phyloP scores from a whole-genome alignment of 2,329 filamentous ascomycete species.

The Simplicillium aogashimaense region DNA sequence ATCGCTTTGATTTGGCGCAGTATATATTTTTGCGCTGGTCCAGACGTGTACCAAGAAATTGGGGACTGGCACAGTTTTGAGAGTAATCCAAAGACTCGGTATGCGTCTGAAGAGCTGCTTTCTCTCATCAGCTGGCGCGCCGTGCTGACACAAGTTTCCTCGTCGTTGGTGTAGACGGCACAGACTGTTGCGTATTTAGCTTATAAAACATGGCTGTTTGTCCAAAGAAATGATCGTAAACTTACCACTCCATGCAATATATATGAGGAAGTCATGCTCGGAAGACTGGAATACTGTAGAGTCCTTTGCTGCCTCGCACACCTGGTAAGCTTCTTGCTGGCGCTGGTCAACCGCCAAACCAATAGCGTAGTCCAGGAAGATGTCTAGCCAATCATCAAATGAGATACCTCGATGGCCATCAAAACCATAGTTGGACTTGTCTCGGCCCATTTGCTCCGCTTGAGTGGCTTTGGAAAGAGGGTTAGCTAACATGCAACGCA shows the following conservation, averaged over 20 bases:
- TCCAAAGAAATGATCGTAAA: conserved; percentile 1
- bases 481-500: too few relatives aligned
- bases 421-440: not conserved
- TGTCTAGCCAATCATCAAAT: conserved; percentile 78
- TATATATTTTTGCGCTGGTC: conserved; percentile 81
- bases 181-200: conserved; percentile 47
- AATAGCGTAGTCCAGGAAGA: conserved; percentile 83
- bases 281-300: conserved; percentile 75
- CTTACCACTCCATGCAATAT: conserved; percentile 67
- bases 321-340: conserved; percentile 64
- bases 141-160: conserved; percentile 61
- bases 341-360: conserved; percentile 60
- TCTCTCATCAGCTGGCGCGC: conserved; percentile 79
- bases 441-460: too few relatives aligned
- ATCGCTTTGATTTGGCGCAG: conserved; percentile 85
- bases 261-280: conserved; percentile 59
- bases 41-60: conserved; percentile 66
- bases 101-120: conserved; percentile 72
- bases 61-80: conserved; percentile 67
- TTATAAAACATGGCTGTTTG: not conserved
- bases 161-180: conserved; percentile 70
- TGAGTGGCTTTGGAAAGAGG: too few relatives aligned
- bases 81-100: conserved; percentile 73
- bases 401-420: conserved; percentile 60
- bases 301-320: conserved; percentile 67